Base-by-base conservation (phyloP, 108 stramenopile species). In the Cyclostephanos invisitatus region DNA sequence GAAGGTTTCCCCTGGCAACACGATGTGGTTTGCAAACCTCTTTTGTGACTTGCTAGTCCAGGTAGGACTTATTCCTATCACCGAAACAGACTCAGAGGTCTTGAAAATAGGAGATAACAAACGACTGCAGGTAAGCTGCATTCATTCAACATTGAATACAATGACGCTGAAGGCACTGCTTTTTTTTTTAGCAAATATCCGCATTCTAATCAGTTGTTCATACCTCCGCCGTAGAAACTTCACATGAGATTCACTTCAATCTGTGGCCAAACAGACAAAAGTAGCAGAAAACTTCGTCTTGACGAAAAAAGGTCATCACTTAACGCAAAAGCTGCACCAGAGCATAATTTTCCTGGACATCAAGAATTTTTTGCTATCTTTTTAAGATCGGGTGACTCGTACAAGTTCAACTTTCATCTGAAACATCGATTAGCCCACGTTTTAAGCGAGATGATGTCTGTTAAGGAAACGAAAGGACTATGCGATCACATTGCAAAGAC, bases 361-460 rank as follows among this genome's bases (percentile, higher is more conserved):
- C 88, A 92, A 74, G 91, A 94, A 72, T 94, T 92, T 66, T 94
- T 94, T 71, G 85, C 84, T 49, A 46, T 91, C n/a, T 91, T 94
- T 68, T 35, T 94, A 2, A 61, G 76, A 29, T 68, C 85, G 10
- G 75, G 80, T 36, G 85, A 91, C 73, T 87, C 85, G 2, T 87
- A 86, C 68, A 74, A 80, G 54, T 87, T 94, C 70, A 82, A 80
- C 36, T 49, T 63, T 12, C 91, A 89, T 60, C 64, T 94, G 36
- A 67, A 78, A 47, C 58, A 58, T 11, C 57, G 72, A 14, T 70
- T 85, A 37, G 59, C 75, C 25, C 21, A 54, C 8, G 7, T 60
- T 14, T 54, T 86, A 14, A 27, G 42, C 17, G 67, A 68, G 17
- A 65, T 77, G 79, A 50, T 18, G 17, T 44, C 63, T 8, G 67